Evolutionary conservation across 306 rosid genomes (phyloP).

Genomic region (Elaeagnus macrophylla): DNA sequence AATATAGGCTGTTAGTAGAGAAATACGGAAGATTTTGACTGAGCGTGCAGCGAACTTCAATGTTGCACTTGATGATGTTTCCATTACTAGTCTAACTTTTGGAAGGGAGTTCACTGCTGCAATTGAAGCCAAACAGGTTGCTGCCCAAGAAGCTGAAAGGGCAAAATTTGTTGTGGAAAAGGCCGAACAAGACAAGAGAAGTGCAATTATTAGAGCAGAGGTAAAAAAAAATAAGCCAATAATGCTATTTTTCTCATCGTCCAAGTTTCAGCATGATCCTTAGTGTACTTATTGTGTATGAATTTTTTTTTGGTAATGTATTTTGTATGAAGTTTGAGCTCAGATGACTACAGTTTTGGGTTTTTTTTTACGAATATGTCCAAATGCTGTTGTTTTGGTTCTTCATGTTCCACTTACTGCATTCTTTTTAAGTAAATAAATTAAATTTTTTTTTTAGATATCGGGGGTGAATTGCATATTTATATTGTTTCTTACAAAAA

Average conservation of each 20-base stretch:
- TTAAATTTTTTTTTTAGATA: too few relatives aligned
- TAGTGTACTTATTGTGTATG: neutral
- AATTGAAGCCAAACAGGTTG: conserved; percentile 92
- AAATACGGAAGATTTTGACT: conserved; percentile 63
- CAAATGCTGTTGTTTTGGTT: too few relatives aligned
- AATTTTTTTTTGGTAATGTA: too few relatives aligned
- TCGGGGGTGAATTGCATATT: too few relatives aligned
- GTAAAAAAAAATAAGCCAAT: conserved; percentile 19
- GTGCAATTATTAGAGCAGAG: conserved; percentile 80
- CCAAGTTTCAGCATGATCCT: neutral
- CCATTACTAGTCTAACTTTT: conserved; percentile 63
- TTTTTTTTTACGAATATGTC: too few relatives aligned
- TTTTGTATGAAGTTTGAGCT: too few relatives aligned
- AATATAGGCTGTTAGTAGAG: conserved; percentile 66
- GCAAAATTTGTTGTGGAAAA: conserved; percentile 85
- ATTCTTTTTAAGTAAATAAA: too few relatives aligned
- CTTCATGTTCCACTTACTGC: too few relatives aligned
- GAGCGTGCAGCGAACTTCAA: conserved; percentile 73
- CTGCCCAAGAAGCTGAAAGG: conserved; percentile 94
- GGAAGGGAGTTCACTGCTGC: conserved; percentile 78
- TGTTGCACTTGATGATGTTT: conserved; percentile 84
- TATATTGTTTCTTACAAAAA: too few relatives aligned
- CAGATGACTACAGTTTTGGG: too few relatives aligned
- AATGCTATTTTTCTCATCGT: too few relatives aligned
- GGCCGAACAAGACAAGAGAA: conserved; percentile 82